Evolutionary conservation across 139 green algal genomes (phyloP), one percentile per base, ranked within the genome.

Genomic region (Micractinium conductrix): DNA sequence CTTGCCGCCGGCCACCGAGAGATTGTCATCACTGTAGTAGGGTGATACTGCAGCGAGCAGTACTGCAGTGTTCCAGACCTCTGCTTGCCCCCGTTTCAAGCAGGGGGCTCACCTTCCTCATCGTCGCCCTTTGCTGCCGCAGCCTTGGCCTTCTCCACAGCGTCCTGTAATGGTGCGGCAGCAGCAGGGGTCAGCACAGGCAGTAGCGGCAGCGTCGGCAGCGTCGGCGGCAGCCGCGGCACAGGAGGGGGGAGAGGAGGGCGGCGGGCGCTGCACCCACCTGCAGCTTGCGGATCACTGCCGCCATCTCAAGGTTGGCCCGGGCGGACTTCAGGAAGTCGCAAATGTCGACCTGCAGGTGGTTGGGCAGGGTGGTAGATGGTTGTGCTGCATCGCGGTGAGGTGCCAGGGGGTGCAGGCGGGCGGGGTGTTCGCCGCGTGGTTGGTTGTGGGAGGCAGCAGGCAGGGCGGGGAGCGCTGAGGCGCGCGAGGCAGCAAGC

Each of bases 221-320:
- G n/a, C n/a, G n/a, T n/a, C n/a, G n/a, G n/a, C n/a, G n/a, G n/a
- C n/a, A n/a, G n/a, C n/a, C n/a, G n/a, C n/a, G n/a, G n/a, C n/a
- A n/a, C n/a, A n/a, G n/a, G n/a, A n/a, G n/a, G n/a, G n/a, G n/a
- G n/a, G n/a, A n/a, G n/a, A n/a, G n/a, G n/a, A n/a, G 48, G 48
- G 48, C 55, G 5, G 55, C 55, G 4, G 16, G 55, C 55, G 16
- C 55, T n/a, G 55, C 12, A 22, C 79, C 85, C 33, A 76, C 85
- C 86, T 94, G 88, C 78, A 97, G 88, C 74, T 87, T 87, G 55
- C 75, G 87, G 68, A 96, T 92, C 37, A 96, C 79, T 0, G 75
- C 91, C 33, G 60, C 85, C 91, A 96, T 96, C 81, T 92, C 93
- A 40, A 43, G 83, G 89, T 96, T 96, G 65, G 97, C 89, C 55